Base-by-base conservation (phyloP, 441 rosid species). In the Theobroma grandiflorum region DNA sequence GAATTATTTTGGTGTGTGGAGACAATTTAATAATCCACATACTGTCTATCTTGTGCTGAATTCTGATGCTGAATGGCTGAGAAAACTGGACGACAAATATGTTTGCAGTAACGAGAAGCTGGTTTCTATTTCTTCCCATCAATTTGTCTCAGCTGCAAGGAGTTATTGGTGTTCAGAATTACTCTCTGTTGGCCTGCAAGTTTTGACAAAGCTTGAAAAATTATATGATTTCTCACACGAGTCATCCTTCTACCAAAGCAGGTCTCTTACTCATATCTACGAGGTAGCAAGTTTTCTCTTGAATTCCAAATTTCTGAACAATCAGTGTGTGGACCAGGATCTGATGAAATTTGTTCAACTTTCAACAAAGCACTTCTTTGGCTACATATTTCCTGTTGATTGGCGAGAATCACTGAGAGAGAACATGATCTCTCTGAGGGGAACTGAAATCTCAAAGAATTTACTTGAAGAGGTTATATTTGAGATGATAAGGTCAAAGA, bases 1-100 rank as follows among this genome's bases (percentile, higher is more conserved):
- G 74, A 83, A 82, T 72, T 89, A 86, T 85, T 79, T 89, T 37
- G 90, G 88, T 1, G 86, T 87, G 22, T 55, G 76, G 81, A 86
- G 77, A 80, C 82, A 82, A 10, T 62, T 33, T 33, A 47, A 65
- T 45, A 80, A 76, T 78, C n/a, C 38, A 31, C 74, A 53, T 8
- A 4, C 78, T 58, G 63, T 72, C 22, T 90, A 72, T 81, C 38
- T 76, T 78, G 74, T 89, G 50, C 64, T 79, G 80, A 83, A 82
- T 69, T 61, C 82, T 45, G 78, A 84, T 75, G 86, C 88, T 65
- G 73, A 78, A 0, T 89, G 92, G 89, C 70, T 59, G 14, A 79
- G 83, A 78, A 63, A 81, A 15, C 57, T 82, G 67, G 81, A 75
- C 12, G 26, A 7, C 3, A 76, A 59, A 52, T 52, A 9, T 72